A percentile compares a stretch with the other conserved stretches of the same genome.
Evolutionary conservation across 148 eudicot species (phyloP).

Genomic region (Persicaria tinctoria): DNA sequence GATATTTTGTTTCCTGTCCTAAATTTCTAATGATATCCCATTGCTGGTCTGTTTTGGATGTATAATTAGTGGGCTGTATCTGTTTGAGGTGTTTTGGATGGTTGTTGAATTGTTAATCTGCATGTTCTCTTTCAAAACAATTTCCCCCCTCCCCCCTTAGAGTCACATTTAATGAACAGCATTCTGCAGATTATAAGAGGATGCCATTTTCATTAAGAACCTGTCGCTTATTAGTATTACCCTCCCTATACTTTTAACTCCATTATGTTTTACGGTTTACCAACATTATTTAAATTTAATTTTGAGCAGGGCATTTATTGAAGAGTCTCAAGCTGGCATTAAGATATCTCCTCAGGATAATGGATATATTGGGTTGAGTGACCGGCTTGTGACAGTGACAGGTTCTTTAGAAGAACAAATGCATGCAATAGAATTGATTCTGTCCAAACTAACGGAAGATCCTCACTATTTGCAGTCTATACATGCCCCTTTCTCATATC

Average conservation of each 20-base stretch:
- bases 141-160: neutral
- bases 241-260: neutral
- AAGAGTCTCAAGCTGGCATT: constrained; percentile 77
- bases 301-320: constrained; percentile 69
- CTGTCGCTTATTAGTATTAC: neutral
- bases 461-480: constrained; percentile 57
- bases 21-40: too few species aligned
- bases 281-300: neutral
- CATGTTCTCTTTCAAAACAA: neutral
- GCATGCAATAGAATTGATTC: constrained; percentile 70
- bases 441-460: constrained; percentile 67
- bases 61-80: too few species aligned
- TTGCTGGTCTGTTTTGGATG: too few species aligned
- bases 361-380: constrained; percentile 62
- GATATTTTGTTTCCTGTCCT: too few species aligned
- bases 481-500: constrained; percentile 64
- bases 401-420: constrained; percentile 74
- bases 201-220: neutral
- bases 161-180: too few species aligned
- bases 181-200: neutral
- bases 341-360: constrained; percentile 87
- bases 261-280: neutral
- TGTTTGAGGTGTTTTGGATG: too few species aligned
- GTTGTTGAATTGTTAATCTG: neutral
- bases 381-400: constrained; percentile 72